These are phyloP conservation scores for Pichia kluyveri DNA, from an alignment of 805 yeast genomes.

Conservation along the genomic window DNA sequence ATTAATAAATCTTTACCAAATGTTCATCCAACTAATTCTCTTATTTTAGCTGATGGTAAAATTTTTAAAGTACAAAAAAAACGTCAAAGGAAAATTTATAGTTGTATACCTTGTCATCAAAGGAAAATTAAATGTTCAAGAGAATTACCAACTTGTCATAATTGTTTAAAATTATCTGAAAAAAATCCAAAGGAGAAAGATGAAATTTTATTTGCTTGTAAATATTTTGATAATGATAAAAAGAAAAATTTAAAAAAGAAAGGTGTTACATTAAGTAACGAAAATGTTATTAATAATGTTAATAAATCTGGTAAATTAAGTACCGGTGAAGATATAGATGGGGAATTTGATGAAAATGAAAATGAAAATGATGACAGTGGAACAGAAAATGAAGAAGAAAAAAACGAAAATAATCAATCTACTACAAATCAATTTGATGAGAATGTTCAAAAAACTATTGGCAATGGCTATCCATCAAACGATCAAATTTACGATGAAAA, in stretches of 20 bases:
- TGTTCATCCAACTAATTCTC: constrained; percentile 18
- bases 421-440: neutral
- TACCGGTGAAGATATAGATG: neutral
- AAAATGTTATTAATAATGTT: neutral
- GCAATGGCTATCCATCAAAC: neutral
- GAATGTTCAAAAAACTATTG: neutral
- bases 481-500: neutral
- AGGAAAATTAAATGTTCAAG: constrained; percentile 62
- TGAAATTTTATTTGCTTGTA: constrained; percentile 28
- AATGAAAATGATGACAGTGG: neutral
- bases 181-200: constrained; percentile 11
- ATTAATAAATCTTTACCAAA: constrained; percentile 9
- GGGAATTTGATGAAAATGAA: neutral
- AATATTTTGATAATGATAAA: constrained; percentile 49
- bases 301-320: neutral
- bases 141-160: constrained; percentile 47
- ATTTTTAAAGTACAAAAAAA: constrained; percentile 53
- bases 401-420: too few relatives aligned
- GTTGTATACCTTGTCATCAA: constrained; percentile 57
- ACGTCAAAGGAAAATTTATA: constrained; percentile 48
- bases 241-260: constrained; percentile 30
- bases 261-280: constrained; percentile 8
- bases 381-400: too few relatives aligned
- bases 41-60: constrained; percentile 26
- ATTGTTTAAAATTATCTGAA: constrained; percentile 33